phyloP scores from a whole-genome alignment of 768 basidiomycete species.

The Vararia minispora region DNA sequence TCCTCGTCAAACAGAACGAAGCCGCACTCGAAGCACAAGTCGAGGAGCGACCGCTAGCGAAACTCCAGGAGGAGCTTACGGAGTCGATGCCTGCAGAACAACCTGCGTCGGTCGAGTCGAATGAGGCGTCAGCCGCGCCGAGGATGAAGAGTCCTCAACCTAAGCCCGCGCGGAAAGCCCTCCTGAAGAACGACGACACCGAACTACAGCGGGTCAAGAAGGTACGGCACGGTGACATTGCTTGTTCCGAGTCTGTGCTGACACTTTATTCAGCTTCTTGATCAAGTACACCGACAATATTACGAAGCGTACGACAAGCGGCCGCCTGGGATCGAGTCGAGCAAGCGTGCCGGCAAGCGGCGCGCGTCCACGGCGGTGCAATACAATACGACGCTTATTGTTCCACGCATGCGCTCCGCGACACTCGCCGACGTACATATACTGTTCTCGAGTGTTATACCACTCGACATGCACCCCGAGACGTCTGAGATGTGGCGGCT shows the following conservation, averaged over 20 bases:
- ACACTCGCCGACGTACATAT: constrained; percentile 75
- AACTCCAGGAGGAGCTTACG: constrained; percentile 72
- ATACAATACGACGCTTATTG: constrained; percentile 68
- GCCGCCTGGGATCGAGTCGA: constrained; percentile 18
- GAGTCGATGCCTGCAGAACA: constrained; percentile 27
- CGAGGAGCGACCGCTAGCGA: constrained; percentile 78
- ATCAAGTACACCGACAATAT: constrained; percentile 68
- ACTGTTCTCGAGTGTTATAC: constrained; percentile 91
- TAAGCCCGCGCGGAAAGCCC: constrained; percentile 49
- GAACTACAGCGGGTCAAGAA: constrained; percentile 72
- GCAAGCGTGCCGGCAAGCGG: constrained; percentile 19
- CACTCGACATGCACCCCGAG: constrained; percentile 74
- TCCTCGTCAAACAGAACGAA: constrained; percentile 47
- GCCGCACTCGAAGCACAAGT: constrained; percentile 75
- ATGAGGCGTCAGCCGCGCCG: background rate
- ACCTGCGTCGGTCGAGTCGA: constrained; percentile 3
- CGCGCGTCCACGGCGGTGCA: constrained; percentile 19
- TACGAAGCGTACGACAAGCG: constrained; percentile 53
- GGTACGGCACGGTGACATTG: constrained; percentile 34
- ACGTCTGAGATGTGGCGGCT: constrained; percentile 76
- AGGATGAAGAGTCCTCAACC: constrained; percentile 23
- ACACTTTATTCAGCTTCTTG: constrained; percentile 48
- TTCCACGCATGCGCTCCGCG: constrained; percentile 64
- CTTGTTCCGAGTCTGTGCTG: background rate
- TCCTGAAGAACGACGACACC: constrained; percentile 78